Evolutionary conservation across 2,329 filamentous ascomycete species (phyloP).

Genomic region (Ophiostoma ips): DNA sequence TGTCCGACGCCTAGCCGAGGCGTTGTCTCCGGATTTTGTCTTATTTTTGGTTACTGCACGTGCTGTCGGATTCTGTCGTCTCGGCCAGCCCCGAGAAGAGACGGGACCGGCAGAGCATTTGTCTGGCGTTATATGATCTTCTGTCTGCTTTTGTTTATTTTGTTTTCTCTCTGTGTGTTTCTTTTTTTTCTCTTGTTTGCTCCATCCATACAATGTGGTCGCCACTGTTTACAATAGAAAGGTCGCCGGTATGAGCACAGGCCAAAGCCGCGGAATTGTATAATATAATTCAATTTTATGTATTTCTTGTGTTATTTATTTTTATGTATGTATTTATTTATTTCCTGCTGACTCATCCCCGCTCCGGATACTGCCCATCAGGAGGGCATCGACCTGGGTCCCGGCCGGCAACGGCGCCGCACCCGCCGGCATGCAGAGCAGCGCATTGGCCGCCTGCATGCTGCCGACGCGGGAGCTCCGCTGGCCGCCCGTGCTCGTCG

Average conservation of each 20-base stretch:
- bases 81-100: slow-evolving; percentile 1
- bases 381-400: slow-evolving; percentile 56
- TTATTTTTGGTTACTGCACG: not conserved
- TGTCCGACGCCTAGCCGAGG: too few relatives aligned
- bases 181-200: not conserved
- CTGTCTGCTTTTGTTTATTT: not conserved
- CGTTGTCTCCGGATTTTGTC: too few relatives aligned
- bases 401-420: slow-evolving; percentile 55
- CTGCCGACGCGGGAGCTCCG: slow-evolving; percentile 83
- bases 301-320: not conserved
- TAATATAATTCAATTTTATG: not conserved
- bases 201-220: not conserved
- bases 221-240: not conserved
- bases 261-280: slow-evolving; percentile 3
- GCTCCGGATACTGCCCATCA: slow-evolving; percentile 46
- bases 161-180: not conserved
- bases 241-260: not conserved
- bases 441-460: slow-evolving; percentile 73
- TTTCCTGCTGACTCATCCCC: not conserved
- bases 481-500: slow-evolving; percentile 77
- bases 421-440: slow-evolving; percentile 60
- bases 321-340: not conserved
- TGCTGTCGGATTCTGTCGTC: not conserved
- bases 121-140: slow-evolving; percentile 8
- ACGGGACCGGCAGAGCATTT: slow-evolving; percentile 4